A percentile compares a stretch with the other conserved stretches of the same genome.
phyloP scores from a whole-genome alignment of 2,329 filamentous ascomycete species.

The Colletotrichum sp. region DNA sequence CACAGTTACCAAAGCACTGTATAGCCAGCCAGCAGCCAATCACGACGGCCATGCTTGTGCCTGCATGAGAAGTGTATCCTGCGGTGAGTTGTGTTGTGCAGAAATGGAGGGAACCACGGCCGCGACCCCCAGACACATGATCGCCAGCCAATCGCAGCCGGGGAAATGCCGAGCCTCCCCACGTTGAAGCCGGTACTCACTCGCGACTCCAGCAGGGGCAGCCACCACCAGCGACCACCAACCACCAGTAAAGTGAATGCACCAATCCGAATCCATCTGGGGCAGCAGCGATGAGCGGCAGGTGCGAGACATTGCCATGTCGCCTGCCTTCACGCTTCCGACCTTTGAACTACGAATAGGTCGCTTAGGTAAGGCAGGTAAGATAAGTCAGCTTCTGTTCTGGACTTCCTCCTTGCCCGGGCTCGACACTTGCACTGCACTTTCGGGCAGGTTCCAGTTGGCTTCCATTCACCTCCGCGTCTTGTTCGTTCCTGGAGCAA shows the following conservation, averaged over 20 bases:
- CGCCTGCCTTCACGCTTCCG: background rate
- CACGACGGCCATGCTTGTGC: background rate
- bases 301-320: background rate
- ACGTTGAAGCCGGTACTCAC: background rate
- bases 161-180: background rate
- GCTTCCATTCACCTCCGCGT: background rate
- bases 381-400: background rate
- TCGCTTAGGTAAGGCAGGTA: background rate
- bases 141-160: background rate
- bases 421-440: background rate
- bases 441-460: background rate
- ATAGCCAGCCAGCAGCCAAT: background rate
- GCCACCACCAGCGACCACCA: background rate
- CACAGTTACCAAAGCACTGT: background rate
- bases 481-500: background rate
- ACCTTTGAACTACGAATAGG: background rate
- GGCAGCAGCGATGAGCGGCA: background rate
- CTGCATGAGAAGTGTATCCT: background rate
- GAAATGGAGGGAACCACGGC: background rate
- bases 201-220: background rate
- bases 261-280: background rate
- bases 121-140: background rate
- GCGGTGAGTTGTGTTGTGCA: slow-evolving; percentile 16
- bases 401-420: background rate
- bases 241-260: background rate